Percentiles rank a stretch among this genome's conserved stretches.
These are phyloP conservation scores for Chloromonas sp. DNA, from an alignment of 163 green algal species.

Conservation along the genomic window DNA sequence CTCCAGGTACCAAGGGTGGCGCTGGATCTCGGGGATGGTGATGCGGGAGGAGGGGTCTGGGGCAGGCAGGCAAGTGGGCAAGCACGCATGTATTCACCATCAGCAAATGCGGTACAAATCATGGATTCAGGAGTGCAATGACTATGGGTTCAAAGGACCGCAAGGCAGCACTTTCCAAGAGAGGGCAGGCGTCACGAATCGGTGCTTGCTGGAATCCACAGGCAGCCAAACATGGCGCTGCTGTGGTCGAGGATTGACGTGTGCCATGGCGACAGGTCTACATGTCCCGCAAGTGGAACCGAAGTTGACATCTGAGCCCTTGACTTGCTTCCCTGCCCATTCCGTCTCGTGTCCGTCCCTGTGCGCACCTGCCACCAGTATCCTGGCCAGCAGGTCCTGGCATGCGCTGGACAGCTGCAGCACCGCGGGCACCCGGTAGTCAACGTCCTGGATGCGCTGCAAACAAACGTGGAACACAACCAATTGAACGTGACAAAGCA, in stretches of 20 bases:
- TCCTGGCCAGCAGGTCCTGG: slow-evolving; percentile 53
- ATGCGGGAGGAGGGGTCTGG: slow-evolving; percentile 91
- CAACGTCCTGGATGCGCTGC: slow-evolving; percentile 80
- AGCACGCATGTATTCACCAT: no score
- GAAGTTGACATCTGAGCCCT: no score
- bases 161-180: no score
- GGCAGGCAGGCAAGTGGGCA: background rate
- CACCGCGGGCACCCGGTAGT: slow-evolving; percentile 75
- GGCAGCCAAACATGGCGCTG: no score
- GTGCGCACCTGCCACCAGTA: slow-evolving; percentile 50
- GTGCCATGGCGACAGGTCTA: no score
- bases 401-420: slow-evolving; percentile 63
- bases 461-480: background rate
- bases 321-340: background rate
- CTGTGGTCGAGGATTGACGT: no score
- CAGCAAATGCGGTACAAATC: no score
- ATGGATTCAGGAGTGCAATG: no score
- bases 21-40: slow-evolving; percentile 93
- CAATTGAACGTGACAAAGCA: background rate
- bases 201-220: no score
- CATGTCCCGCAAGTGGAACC: no score
- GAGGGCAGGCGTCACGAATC: no score
- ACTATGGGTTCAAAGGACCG: no score
- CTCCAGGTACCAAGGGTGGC: slow-evolving; percentile 90
- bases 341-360: background rate